A percentile compares a stretch with the other conserved stretches of the same genome.
phyloP scores from a whole-genome alignment of 805 yeast genomes.

The Candida vartiovaarae region DNA sequence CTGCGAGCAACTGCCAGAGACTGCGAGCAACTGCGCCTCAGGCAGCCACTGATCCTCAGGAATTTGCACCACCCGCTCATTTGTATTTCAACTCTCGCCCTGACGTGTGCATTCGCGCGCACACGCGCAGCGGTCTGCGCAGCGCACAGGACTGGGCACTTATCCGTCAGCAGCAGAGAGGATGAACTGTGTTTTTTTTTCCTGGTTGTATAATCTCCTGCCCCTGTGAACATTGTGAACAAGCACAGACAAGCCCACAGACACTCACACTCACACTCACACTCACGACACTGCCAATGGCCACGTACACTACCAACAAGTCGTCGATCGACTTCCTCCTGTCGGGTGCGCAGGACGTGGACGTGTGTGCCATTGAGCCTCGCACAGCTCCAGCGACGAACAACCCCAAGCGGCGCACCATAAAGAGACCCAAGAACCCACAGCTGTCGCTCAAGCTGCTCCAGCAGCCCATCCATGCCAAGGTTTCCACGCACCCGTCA shows the following conservation, averaged over 20 bases:
- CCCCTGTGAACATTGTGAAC: no score
- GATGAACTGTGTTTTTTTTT: no score
- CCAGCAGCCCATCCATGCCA: conserved; percentile 26
- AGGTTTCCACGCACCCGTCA: conserved; percentile 22
- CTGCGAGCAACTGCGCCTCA: no score
- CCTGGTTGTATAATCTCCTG: no score
- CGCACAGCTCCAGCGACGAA: conserved; percentile 5
- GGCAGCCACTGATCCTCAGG: no score
- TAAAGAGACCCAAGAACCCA: conserved; percentile 16
- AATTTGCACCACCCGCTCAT: no score
- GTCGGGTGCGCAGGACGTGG: conserved; percentile 4
- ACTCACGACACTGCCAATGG: background rate
- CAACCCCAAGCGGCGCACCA: conserved; percentile 7
- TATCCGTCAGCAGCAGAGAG: no score
- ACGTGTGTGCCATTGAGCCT: conserved; percentile 9
- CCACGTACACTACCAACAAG: conserved; percentile 7
- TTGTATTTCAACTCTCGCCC: no score
- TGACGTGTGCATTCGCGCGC: no score
- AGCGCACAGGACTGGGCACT: no score
- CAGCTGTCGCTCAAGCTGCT: conserved; percentile 15
- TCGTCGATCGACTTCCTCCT: conserved; percentile 20
- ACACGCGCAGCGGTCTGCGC: no score
- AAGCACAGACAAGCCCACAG: background rate
- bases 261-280: background rate
- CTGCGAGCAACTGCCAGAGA: no score